A percentile compares a stretch with the other conserved stretches of the same genome.
phyloP scores from a whole-genome alignment of 169 alveolate species.

The Blepharisma undulans region DNA sequence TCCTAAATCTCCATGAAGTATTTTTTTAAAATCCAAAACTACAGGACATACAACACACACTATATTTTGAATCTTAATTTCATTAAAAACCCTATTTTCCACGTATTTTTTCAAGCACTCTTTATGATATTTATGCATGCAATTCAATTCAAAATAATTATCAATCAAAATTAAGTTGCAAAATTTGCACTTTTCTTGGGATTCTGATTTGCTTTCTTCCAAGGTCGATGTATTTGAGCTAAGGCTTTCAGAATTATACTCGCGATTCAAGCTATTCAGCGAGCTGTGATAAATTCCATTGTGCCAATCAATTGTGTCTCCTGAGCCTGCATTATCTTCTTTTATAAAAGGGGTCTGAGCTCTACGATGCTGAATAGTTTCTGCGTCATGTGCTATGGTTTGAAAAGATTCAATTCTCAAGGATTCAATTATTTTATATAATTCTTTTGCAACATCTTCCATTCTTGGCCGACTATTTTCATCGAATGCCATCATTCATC shows the following conservation, averaged over 20 bases:
- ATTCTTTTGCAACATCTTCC: neutral
- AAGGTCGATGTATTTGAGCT: neutral
- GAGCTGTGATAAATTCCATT: no score
- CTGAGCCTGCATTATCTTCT: neutral
- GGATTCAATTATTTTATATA: neutral
- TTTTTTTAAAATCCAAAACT: neutral
- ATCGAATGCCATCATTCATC: neutral
- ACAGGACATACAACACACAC: neutral
- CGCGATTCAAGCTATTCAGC: no score
- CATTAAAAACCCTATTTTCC: neutral
- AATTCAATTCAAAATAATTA: neutral
- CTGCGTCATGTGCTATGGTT: neutral
- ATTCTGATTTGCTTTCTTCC: neutral
- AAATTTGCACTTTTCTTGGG: neutral
- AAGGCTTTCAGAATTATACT: neutral
- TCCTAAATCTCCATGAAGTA: neutral
- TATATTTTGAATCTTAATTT: no score
- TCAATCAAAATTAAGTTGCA: neutral
- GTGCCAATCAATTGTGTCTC: neutral
- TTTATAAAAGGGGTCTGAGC: no score
- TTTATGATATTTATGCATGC: neutral
- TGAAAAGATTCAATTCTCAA: neutral
- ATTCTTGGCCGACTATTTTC: neutral
- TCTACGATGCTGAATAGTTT: no score
- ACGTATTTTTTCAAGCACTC: neutral